Evolutionary conservation across 2,329 filamentous ascomycete species (phyloP).

Genomic region (Pseudocercospora cruenta): DNA sequence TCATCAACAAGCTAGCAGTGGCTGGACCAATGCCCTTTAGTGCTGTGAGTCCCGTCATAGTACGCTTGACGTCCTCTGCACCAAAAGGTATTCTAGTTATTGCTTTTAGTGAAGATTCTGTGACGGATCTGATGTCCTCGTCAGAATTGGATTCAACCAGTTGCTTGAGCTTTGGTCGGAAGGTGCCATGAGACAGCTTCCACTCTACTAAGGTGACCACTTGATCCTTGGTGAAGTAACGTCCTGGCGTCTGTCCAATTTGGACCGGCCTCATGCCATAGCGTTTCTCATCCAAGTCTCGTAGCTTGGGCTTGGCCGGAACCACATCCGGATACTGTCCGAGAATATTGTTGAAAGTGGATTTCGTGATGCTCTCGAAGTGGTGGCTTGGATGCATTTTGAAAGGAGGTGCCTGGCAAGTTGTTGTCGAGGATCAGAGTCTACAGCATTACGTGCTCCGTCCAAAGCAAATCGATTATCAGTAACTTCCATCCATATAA

Average conservation of each 20-base stretch:
- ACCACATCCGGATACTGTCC: conserved; percentile 31
- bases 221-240: conserved; percentile 59
- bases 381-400: conserved; percentile 12
- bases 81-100: conserved; percentile 43
- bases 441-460: no score
- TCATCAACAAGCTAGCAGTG: conserved; percentile 74
- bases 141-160: conserved; percentile 63
- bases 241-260: conserved; percentile 46
- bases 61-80: conserved; percentile 35
- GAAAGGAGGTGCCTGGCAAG: no score
- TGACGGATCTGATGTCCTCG: conserved; percentile 51
- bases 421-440: no score
- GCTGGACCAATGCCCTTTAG: conserved; percentile 79
- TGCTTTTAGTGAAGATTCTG: conserved; percentile 55
- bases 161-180: conserved; percentile 50
- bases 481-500: no score
- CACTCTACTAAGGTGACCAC: conserved; percentile 67
- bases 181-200: conserved; percentile 67
- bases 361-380: conserved; percentile 29
- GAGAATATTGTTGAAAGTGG: conserved; percentile 32
- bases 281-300: conserved; percentile 64
- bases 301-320: conserved; percentile 47
- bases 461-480: no score
- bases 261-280: conserved; percentile 57
- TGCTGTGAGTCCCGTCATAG: conserved; percentile 59